Evolutionary conservation across 495 filamentous ascomycete genomes (phyloP), one percentile per base, ranked within the genome.

Genomic region (Penicillium coffeae): DNA sequence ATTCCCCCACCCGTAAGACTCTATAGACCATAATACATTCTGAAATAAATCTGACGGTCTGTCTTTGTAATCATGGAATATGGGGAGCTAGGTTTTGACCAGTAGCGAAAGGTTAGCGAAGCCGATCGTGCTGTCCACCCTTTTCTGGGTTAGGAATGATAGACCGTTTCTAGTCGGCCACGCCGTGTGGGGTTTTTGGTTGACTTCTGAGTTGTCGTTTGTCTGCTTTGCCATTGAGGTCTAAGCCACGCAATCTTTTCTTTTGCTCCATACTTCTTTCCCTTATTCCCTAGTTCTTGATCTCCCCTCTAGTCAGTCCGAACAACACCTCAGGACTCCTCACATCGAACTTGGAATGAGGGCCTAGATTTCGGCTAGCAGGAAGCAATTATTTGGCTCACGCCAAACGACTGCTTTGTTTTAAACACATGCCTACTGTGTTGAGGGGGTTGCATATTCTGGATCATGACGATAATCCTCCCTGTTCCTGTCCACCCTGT

Each of bases 401-500:
- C n/a, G n/a, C n/a, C n/a, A n/a, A n/a, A n/a, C n/a, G n/a, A n/a
- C n/a, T n/a, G n/a, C n/a, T n/a, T n/a, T n/a, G n/a, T n/a, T n/a
- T n/a, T n/a, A n/a, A n/a, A n/a, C n/a, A n/a, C n/a, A n/a, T n/a
- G n/a, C n/a, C n/a, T n/a, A n/a, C n/a, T n/a, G n/a, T n/a, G n/a
- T n/a, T 5, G 10, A 30, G 25, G 25, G 25, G 4, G 25, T 10
- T 30, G 4, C 10, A 4, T 5, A 3, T 46, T 22, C 33, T 16
- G 21, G 15, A 46, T 37, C 22, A 47, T 38, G 33, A 21, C 59
- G 1, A 18, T 60, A 39, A 68, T 71, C 21, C 63, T 72, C 13
- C 22, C 62, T 8, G 60, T 72, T 10, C 22, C 62, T 8, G 60
- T 69, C 41, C 52, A 62, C 21, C 58, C 68, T 34, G 34, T 73